Conservation (phyloP, 164 flowering plant species). For the Nymphaea colorata region DNA sequence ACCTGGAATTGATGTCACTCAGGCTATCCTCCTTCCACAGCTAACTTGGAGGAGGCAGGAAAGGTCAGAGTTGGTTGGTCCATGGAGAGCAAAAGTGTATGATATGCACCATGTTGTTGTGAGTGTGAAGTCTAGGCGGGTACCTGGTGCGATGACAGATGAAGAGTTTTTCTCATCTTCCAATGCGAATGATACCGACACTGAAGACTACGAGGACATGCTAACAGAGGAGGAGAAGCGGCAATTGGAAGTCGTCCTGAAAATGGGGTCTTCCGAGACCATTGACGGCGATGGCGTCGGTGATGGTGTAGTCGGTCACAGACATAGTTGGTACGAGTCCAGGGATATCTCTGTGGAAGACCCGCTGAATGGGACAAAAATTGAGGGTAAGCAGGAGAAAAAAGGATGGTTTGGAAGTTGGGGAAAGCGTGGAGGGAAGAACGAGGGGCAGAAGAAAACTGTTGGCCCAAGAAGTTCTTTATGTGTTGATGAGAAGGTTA, state of each 20-base stretch:
- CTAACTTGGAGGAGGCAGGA: conserved; percentile 84
- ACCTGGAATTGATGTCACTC: conserved; percentile 94
- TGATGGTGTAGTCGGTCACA: conserved; percentile 41
- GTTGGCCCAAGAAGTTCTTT: conserved; percentile 71
- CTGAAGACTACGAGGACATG: conserved; percentile 48
- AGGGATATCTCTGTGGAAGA: conserved; percentile 54
- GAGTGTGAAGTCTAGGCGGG: conserved; percentile 77
- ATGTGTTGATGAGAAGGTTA: conserved; percentile 65
- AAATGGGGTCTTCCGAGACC: conserved; percentile 46
- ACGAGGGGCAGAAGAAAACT: conserved; percentile 35
- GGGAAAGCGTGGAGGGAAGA: conserved; percentile 53
- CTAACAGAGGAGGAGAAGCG: conserved; percentile 76
- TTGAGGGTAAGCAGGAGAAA: conserved; percentile 51
- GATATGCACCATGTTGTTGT: conserved; percentile 92
- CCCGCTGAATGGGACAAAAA: conserved; percentile 25
- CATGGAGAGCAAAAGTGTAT: conserved; percentile 83
- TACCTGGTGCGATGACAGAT: conserved; percentile 83
- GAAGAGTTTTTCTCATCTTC: conserved; percentile 55
- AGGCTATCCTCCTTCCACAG: conserved; percentile 79
- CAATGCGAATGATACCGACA: conserved; percentile 56
- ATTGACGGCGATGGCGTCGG: conserved; percentile 18
- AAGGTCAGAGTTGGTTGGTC: conserved; percentile 62
- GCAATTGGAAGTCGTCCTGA: conserved; percentile 78
- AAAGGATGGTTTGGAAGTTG: conserved; percentile 87
- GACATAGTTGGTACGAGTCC: conserved; percentile 68